Percentiles rank a stretch among this genome's conserved stretches.
phyloP scores from a whole-genome alignment of 2,329 filamentous ascomycete genomes.

The Penicillium sp. region DNA sequence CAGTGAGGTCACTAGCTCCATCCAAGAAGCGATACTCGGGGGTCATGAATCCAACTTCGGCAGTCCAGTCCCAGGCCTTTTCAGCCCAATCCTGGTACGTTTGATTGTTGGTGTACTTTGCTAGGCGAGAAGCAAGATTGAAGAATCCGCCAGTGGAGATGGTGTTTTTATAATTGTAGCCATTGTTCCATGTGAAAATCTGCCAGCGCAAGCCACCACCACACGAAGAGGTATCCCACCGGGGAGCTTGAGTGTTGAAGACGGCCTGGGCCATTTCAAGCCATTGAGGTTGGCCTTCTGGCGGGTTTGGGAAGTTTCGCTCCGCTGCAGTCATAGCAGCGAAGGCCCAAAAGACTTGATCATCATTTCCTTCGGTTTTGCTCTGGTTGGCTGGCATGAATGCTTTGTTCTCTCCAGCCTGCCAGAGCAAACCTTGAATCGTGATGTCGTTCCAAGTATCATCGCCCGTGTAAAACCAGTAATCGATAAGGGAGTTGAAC shows the following conservation, averaged over 20 bases:
- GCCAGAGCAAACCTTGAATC: slow-evolving; percentile 38
- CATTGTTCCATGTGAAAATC: slow-evolving; percentile 36
- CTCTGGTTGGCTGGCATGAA: slow-evolving; percentile 46
- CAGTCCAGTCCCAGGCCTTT: slow-evolving; percentile 60
- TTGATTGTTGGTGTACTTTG: slow-evolving; percentile 31
- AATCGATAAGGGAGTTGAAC: slow-evolving; percentile 43
- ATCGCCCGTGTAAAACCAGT: slow-evolving; percentile 46
- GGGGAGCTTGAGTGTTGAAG: slow-evolving; percentile 71
- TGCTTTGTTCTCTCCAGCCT: slow-evolving; percentile 37
- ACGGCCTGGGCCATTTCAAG: slow-evolving; percentile 74
- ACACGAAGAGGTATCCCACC: slow-evolving; percentile 68
- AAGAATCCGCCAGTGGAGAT: slow-evolving; percentile 37
- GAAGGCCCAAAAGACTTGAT: slow-evolving; percentile 59
- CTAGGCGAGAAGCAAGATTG: slow-evolving; percentile 31
- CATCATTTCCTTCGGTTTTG: slow-evolving; percentile 53
- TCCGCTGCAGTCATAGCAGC: slow-evolving; percentile 58
- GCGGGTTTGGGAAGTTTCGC: slow-evolving; percentile 39
- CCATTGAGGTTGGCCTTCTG: slow-evolving; percentile 65
- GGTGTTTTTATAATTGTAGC: slow-evolving; percentile 36
- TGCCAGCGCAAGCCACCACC: slow-evolving; percentile 61
- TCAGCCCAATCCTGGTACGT: slow-evolving; percentile 62
- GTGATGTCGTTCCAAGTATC: slow-evolving; percentile 40
- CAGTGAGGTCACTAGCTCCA: slow-evolving; percentile 51
- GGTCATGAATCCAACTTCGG: slow-evolving; percentile 51
- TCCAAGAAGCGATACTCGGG: slow-evolving; percentile 54